phyloP scores from a whole-genome alignment of 208 protist species.

The Naegleria fowleri region DNA sequence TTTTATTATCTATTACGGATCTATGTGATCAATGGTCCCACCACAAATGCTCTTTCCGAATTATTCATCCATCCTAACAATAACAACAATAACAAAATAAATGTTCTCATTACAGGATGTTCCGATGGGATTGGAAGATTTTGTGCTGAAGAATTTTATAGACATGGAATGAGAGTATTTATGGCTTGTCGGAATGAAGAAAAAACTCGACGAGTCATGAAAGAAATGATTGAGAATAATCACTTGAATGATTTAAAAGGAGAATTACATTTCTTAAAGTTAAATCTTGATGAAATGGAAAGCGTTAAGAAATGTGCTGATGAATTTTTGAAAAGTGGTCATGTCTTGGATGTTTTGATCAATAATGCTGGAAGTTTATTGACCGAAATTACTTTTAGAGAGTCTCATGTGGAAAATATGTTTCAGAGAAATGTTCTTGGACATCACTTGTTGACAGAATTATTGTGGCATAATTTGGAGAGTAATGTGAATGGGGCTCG shows the following conservation, averaged over 20 bases:
- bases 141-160: slow-evolving; percentile 48
- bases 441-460: not conserved
- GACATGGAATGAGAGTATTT: slow-evolving; percentile 56
- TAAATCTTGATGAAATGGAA: not conserved
- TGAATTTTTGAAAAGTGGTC: not conserved
- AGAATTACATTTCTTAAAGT: not conserved
- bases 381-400: not conserved
- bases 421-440: not conserved
- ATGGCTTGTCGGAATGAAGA: slow-evolving; percentile 47
- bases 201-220: slow-evolving; percentile 50
- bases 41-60: not conserved
- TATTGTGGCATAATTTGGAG: not conserved
- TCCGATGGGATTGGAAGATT: slow-evolving; percentile 34
- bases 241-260: not conserved
- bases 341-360: not conserved
- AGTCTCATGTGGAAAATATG: not conserved
- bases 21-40: not conserved
- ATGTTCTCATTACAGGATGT: not conserved
- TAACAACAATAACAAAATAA: too few relatives aligned
- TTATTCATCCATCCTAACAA: not conserved
- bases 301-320: not conserved
- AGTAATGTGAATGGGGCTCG: not conserved
- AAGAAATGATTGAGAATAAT: slow-evolving; percentile 41
- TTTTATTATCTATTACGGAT: not conserved
- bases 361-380: not conserved